Evolutionary conservation across 805 yeast genomes (phyloP), one percentile per base, ranked within the genome.

Genomic region (Pichia cabralensis): DNA sequence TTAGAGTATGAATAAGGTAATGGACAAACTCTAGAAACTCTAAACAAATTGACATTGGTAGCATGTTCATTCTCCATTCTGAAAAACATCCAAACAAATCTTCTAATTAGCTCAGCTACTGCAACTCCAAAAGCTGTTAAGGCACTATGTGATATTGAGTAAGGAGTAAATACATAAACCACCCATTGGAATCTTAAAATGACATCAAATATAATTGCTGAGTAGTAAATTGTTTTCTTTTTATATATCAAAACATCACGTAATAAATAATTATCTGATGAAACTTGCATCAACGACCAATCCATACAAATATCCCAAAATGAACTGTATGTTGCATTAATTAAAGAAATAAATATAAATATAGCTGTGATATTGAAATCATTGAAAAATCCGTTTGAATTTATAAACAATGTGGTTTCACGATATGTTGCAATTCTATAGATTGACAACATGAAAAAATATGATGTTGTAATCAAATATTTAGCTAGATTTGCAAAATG

Each of bases 11-110:
- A 69, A 43, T 85, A 89, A 1, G 98, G 98, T 32, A 89, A 60
- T 3, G 88, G 81, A n/a, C 84, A 63, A 40, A 88, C 95, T 39
- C 94, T 73, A 8, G 94, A 78, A 0, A 96, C 96, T 44, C 94
- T 69, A 56, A 78, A 82, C 29, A 85, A 59, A 35, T 74, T 75
- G 7, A 85, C 95, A 53, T 89, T 89, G 1, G 96, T 76, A 29
- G 88, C 79, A 56, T 92, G 98, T 56, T 92, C 97, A 56, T 92
- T 92, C 48, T 92, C 98, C 70, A 92, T 80, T 61, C 98, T 76
- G 63, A 92, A 79, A 33, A 82, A 71, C 9, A 84, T 66, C 98
- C 98, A 92, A 12, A 89, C 61, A 46, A 84, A 80, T 52, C 98
- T 66, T 50, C 98, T 69, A 3, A 80, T 23, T 2, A 85, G 56